Percentiles rank a stretch among this genome's conserved stretches.
phyloP scores from a whole-genome alignment of 164 flowering plant genomes.

The Sextonia rubra region DNA sequence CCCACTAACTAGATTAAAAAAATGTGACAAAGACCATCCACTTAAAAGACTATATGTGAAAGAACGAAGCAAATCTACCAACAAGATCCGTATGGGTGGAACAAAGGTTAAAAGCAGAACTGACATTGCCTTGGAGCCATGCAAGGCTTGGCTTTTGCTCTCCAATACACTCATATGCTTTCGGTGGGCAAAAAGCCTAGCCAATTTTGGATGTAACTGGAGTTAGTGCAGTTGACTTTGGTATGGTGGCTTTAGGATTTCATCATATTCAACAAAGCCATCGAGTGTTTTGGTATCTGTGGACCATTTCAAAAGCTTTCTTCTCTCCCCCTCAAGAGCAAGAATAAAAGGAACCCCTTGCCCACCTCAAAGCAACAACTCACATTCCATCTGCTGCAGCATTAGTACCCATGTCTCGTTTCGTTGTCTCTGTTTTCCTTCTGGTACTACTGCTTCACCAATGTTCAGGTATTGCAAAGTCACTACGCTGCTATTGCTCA shows the following conservation, averaged over 20 bases:
- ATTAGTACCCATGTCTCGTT: conserved; percentile 26
- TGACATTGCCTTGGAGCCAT: neutral
- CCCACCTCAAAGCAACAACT: conserved; percentile 7
- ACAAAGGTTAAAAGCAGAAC: neutral
- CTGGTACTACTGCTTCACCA: conserved; percentile 12
- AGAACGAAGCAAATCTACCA: neutral
- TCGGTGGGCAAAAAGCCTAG: conserved; percentile 2
- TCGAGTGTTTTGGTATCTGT: conserved; percentile 26
- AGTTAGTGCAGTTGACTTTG: conserved; percentile 49
- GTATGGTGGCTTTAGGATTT: conserved; percentile 31
- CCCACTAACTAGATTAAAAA: too few relatives aligned
- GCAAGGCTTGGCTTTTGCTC: neutral
- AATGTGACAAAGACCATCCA: too few relatives aligned
- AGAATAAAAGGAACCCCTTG: conserved; percentile 19
- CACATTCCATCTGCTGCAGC: neutral
- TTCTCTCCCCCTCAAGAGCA: conserved; percentile 4
- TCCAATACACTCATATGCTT: neutral
- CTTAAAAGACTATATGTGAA: neutral
- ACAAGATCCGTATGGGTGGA: neutral
- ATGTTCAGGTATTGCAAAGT: conserved; percentile 22
- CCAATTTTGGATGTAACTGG: conserved; percentile 10
- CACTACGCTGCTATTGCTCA: neutral
- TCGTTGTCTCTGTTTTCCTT: conserved; percentile 21
- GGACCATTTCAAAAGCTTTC: conserved; percentile 29
- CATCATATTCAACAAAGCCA: conserved; percentile 26